Percentiles rank a stretch among this genome's conserved stretches.
These are phyloP conservation scores for Lindgomyces ingoldianus DNA, from an alignment of 495 filamentous ascomycete genomes.

Conservation along the genomic window DNA sequence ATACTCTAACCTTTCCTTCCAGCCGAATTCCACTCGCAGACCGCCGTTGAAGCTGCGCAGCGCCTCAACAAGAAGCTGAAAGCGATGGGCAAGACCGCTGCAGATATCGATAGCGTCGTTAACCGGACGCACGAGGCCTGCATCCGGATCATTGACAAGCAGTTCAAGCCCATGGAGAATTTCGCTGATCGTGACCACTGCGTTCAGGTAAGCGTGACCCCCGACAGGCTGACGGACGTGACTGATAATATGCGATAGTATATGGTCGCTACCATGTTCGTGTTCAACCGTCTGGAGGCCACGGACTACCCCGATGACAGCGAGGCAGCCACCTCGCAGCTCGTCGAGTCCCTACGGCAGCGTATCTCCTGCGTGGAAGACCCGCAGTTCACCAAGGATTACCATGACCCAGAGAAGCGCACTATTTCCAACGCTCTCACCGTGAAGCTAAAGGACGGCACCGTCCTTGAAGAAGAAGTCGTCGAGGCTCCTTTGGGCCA, in stretches of 20 bases:
- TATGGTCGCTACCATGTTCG: conserved; percentile 95
- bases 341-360: conserved; percentile 85
- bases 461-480: conserved; percentile 85
- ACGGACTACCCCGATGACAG: conserved; percentile 88
- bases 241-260: conserved; percentile 54
- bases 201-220: conserved; percentile 63
- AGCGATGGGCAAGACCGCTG: conserved; percentile 82
- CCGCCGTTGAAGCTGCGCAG: conserved; percentile 91
- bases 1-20: conserved; percentile 7
- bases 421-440: conserved; percentile 96
- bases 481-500: conserved; percentile 95
- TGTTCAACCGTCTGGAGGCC: conserved; percentile 87
- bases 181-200: conserved; percentile 99
- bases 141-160: conserved; percentile 98
- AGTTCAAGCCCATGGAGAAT: conserved; percentile 99
- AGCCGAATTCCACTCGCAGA: conserved; percentile 99
- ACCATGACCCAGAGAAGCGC: conserved; percentile 88
- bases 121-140: conserved; percentile 98
- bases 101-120: conserved; percentile 88
- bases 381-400: conserved; percentile 87
- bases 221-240: not conserved
- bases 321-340: conserved; percentile 84
- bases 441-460: conserved; percentile 91
- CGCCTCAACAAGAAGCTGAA: conserved; percentile 80
- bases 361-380: conserved; percentile 96